A percentile compares a stretch with the other conserved stretches of the same genome.
These are phyloP conservation scores for Xylaria sp. DNA, from an alignment of 2,329 filamentous ascomycete genomes.

Conservation along the genomic window DNA sequence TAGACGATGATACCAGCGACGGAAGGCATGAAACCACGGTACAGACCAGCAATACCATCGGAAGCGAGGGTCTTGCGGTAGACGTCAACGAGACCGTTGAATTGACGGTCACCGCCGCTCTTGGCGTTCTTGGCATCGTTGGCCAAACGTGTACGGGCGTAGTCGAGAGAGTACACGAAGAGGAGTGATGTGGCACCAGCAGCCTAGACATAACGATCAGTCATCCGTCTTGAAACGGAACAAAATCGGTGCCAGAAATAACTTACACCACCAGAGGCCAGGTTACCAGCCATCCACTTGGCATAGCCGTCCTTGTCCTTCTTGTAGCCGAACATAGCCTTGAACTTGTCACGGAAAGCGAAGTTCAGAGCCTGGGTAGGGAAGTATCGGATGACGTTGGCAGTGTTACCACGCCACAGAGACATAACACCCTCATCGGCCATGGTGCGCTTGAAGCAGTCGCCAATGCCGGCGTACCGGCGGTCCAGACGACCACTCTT, in stretches of 20 bases:
- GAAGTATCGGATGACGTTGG: slow-evolving; percentile 99
- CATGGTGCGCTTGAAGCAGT: slow-evolving; percentile 95
- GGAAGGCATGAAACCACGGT: slow-evolving; percentile 99
- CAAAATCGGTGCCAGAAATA: slow-evolving; percentile 15
- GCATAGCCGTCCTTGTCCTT: slow-evolving; percentile 98
- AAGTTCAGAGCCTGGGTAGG: slow-evolving; percentile 99
- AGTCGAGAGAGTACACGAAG: slow-evolving; percentile 99
- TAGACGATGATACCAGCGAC: slow-evolving; percentile 99
- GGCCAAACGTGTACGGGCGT: slow-evolving; percentile 99
- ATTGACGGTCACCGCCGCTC: slow-evolving; percentile 97
- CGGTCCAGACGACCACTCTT: slow-evolving; percentile 97
- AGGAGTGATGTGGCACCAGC: slow-evolving; percentile 99
- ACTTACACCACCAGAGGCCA: slow-evolving; percentile 99
- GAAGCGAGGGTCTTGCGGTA: slow-evolving; percentile 99
- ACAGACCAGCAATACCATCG: slow-evolving; percentile 99
- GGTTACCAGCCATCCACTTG: slow-evolving; percentile 99
- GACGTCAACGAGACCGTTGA: slow-evolving; percentile 99
- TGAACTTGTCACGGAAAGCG: slow-evolving; percentile 99
- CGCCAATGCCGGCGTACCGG: slow-evolving; percentile 92
- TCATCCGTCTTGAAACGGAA: slow-evolving; percentile 9
- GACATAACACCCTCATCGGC: slow-evolving; percentile 92
- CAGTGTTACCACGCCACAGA: slow-evolving; percentile 99
- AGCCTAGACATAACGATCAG: slow-evolving; percentile 64
- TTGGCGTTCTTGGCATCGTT: slow-evolving; percentile 99
- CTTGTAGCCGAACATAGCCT: slow-evolving; percentile 99